phyloP scores from a whole-genome alignment of 2,329 filamentous ascomycete genomes.

The Bipolaris bicolor region DNA sequence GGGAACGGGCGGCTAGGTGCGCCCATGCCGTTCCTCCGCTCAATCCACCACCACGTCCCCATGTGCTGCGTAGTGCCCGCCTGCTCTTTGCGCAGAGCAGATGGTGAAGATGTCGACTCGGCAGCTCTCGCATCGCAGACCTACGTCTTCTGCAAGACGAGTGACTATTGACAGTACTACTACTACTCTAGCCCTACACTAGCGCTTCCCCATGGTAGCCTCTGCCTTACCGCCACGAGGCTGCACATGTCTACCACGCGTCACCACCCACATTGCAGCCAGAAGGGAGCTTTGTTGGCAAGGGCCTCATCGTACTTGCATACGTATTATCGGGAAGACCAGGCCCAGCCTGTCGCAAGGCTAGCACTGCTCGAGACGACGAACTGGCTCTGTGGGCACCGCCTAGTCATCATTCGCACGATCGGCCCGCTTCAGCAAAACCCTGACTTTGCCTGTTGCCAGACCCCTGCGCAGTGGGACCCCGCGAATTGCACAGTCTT shows the following conservation, averaged over 20 bases:
- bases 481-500: slow-evolving; percentile 11
- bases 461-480: slow-evolving; percentile 6
- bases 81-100: background rate
- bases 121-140: background rate
- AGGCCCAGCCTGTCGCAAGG: slow-evolving; percentile 3
- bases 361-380: slow-evolving; percentile 4
- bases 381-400: background rate
- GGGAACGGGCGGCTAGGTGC: slow-evolving; percentile 7
- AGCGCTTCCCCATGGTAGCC: background rate
- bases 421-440: slow-evolving; percentile 11
- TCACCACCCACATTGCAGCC: slow-evolving; percentile 2
- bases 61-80: background rate
- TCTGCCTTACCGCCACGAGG: slow-evolving; percentile 14
- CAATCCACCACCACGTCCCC: background rate
- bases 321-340: background rate
- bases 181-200: background rate
- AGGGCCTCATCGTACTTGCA: background rate
- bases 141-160: background rate
- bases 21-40: background rate
- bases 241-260: slow-evolving; percentile 10
- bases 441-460: background rate
- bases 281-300: background rate
- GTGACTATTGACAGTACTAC: background rate
- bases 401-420: slow-evolving; percentile 2
- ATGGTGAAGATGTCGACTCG: background rate